These are phyloP conservation scores for Boletus tomentosulus DNA, from an alignment of 768 basidiomycete genomes.

Conservation along the genomic window DNA sequence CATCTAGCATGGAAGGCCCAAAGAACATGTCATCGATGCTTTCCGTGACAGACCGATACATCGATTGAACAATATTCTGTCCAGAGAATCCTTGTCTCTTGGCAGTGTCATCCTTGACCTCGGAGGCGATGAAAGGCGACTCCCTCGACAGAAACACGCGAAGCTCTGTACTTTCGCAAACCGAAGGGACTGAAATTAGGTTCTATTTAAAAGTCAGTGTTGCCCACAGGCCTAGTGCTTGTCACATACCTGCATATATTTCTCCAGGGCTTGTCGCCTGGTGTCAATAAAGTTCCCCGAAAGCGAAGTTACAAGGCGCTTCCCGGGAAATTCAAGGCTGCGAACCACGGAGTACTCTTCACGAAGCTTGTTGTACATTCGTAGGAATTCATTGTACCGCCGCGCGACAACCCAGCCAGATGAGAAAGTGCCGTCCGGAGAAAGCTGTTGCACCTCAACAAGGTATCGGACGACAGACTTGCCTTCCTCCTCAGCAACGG, in stretches of 20 bases:
- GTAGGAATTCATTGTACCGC: conserved; percentile 92
- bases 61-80: conserved; percentile 73
- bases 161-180: conserved; percentile 80
- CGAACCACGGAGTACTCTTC: conserved; percentile 68
- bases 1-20: conserved; percentile 92
- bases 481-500: conserved; percentile 77
- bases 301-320: conserved; percentile 84
- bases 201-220: conserved; percentile 41
- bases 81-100: conserved; percentile 58
- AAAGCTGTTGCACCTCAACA: conserved; percentile 86
- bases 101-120: conserved; percentile 32
- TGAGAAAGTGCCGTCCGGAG: conserved; percentile 68
- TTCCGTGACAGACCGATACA: conserved; percentile 89
- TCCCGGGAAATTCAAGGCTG: conserved; percentile 86
- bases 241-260: conserved; percentile 75
- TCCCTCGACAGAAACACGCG: conserved; percentile 84
- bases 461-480: conserved; percentile 91
- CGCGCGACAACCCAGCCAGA: conserved; percentile 93
- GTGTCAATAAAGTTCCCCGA: conserved; percentile 86
- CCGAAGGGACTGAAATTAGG: conserved; percentile 65
- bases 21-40: conserved; percentile 98
- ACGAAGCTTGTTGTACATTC: conserved; percentile 79
- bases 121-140: conserved; percentile 72
- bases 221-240: too few relatives aligned
- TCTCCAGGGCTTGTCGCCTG: conserved; percentile 74